phyloP scores from a whole-genome alignment of 208 protist genomes.

The Kentomonas sorsogonicus region DNA sequence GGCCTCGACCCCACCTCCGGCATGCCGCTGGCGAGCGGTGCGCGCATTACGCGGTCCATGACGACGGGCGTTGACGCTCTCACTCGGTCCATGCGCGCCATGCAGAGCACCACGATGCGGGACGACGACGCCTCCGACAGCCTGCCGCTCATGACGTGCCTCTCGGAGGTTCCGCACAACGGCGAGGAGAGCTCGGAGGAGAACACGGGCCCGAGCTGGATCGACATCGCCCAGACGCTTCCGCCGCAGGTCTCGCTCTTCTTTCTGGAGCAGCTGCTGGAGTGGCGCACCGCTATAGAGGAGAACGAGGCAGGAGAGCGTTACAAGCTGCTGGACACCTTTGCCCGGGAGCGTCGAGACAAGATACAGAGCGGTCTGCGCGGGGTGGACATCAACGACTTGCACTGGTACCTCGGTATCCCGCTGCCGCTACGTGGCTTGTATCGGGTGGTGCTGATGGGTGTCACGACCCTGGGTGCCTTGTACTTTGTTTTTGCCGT shows the following conservation, averaged over 20 bases:
- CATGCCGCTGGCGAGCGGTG: too few species aligned
- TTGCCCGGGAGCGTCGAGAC: conserved; percentile 13
- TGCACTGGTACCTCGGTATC: conserved; percentile 46
- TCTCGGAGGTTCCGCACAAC: conserved; percentile 14
- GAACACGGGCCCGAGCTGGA: conserved; percentile 23
- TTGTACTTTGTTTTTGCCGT: conserved; percentile 45
- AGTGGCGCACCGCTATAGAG: conserved; percentile 38
- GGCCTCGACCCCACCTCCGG: conserved; percentile 11
- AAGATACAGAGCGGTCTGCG: conserved; percentile 8
- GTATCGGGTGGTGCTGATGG: conserved; percentile 25
- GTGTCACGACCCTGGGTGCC: conserved; percentile 29
- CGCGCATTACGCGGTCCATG: background rate
- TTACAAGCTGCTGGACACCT: conserved; percentile 31
- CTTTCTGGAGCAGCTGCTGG: conserved; percentile 61
- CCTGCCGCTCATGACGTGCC: conserved; percentile 34
- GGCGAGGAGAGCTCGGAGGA: conserved; percentile 1
- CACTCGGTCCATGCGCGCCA: background rate
- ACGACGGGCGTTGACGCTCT: background rate
- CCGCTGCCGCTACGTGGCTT: conserved; percentile 35
- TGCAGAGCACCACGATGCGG: background rate
- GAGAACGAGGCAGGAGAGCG: conserved; percentile 27
- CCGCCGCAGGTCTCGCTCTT: conserved; percentile 30
- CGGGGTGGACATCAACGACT: conserved; percentile 24
- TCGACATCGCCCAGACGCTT: conserved; percentile 24
- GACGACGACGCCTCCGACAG: conserved; percentile 8